Percentiles rank a stretch among this genome's conserved stretches.
Conservation (phyloP, 306 rosid species). For the Cicer yamashitae region DNA sequence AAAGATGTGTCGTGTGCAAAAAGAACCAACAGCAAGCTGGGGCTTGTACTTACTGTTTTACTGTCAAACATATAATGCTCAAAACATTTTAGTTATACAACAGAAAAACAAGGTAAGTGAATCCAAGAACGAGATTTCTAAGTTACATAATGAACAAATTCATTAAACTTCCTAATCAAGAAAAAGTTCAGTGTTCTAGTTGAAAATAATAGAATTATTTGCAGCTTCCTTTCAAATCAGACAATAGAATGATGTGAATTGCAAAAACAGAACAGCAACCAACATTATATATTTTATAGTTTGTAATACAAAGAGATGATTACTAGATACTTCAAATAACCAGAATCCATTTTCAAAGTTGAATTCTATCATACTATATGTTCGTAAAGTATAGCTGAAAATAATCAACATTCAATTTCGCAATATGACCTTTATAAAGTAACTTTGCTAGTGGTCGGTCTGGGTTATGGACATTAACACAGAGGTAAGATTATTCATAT, state of each 20-base stretch:
- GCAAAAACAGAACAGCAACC: conserved; percentile 1
- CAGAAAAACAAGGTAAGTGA: not conserved
- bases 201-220: not conserved
- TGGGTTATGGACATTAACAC: not conserved
- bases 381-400: not conserved
- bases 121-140: not conserved
- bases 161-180: conserved; percentile 11
- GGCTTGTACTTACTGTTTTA: conserved; percentile 17
- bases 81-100: conserved; percentile 6
- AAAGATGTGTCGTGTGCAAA: conserved; percentile 10
- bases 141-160: conserved; percentile 5
- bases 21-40: conserved; percentile 11
- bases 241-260: not conserved
- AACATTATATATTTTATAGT: not conserved
- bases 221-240: conserved; percentile 23
- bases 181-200: not conserved
- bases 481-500: not conserved
- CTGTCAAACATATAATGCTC: conserved; percentile 18
- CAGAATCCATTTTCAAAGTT: conserved; percentile 4
- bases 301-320: too few species aligned
- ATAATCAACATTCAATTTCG: conserved; percentile 11
- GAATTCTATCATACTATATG: not conserved
- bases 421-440: not conserved
- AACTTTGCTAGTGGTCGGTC: not conserved
- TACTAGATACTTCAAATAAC: conserved; percentile 6